A percentile compares a stretch with the other conserved stretches of the same genome.
These are phyloP conservation scores for Pseudocercospora macadamiae DNA, from an alignment of 2,329 filamentous ascomycete species.

Conservation along the genomic window DNA sequence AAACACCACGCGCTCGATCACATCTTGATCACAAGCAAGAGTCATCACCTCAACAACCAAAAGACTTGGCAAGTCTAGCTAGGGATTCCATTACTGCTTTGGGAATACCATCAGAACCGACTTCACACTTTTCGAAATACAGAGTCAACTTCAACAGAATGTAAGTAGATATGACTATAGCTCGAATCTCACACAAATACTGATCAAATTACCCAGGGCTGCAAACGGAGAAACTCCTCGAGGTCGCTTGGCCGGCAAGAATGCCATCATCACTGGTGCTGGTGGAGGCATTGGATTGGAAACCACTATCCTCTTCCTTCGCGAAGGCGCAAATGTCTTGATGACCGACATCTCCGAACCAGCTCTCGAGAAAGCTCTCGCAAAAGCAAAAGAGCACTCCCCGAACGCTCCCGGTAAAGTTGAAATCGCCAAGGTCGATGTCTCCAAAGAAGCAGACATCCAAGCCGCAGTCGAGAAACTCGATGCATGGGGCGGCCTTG, in stretches of 20 bases:
- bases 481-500: slow-evolving; percentile 83
- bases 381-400: slow-evolving; percentile 74
- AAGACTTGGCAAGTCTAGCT: not conserved
- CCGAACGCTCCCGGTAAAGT: slow-evolving; percentile 58
- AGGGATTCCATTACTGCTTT: slow-evolving; percentile 23
- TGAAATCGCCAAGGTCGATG: slow-evolving; percentile 71
- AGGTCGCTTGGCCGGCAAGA: slow-evolving; percentile 65
- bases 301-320: slow-evolving; percentile 84
- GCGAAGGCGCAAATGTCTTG: slow-evolving; percentile 82
- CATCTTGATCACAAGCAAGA: no score
- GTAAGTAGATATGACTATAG: slow-evolving; percentile 14
- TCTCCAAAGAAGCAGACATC: slow-evolving; percentile 82
- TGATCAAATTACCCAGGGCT: slow-evolving; percentile 22
- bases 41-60: no score
- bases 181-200: not conserved
- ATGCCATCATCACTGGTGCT: slow-evolving; percentile 79
- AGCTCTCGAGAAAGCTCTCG: slow-evolving; percentile 74
- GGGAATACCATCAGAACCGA: slow-evolving; percentile 15
- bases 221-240: slow-evolving; percentile 21
- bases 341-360: slow-evolving; percentile 82
- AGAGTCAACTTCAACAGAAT: slow-evolving; percentile 24
- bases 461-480: slow-evolving; percentile 72
- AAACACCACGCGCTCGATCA: no score
- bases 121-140: slow-evolving; percentile 3
- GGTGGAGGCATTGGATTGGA: slow-evolving; percentile 91